Conservation (phyloP, 306 rosid species). For the Casuarina equisetifolia region DNA sequence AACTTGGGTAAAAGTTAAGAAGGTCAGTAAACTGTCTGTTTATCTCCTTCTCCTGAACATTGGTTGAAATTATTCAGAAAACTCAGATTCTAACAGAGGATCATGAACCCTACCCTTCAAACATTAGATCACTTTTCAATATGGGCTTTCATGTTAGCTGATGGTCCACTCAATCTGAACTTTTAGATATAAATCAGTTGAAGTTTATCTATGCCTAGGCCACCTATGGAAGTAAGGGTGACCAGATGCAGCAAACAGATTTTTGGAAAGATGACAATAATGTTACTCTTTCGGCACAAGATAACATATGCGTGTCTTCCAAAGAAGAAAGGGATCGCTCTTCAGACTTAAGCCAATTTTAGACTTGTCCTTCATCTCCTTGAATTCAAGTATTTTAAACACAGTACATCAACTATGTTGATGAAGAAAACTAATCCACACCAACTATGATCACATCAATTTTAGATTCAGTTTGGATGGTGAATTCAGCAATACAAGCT, state of each 20-base stretch:
- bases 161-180: neutral
- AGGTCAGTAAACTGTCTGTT: neutral
- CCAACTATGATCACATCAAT: too few species aligned
- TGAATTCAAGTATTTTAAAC: neutral
- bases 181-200: neutral
- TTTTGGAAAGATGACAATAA: conserved; percentile 7
- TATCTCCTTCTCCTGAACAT: neutral
- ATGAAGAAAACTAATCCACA: neutral
- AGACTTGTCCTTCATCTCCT: neutral
- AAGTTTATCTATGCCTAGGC: neutral
- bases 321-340: neutral
- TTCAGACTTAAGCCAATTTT: neutral
- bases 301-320: neutral
- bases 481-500: neutral
- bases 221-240: conserved; percentile 9
- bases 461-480: neutral
- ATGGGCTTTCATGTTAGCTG: conserved; percentile 13
- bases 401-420: neutral
- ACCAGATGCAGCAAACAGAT: neutral
- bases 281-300: neutral
- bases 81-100: neutral
- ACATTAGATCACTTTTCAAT: neutral
- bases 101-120: neutral
- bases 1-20: neutral
- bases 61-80: too few species aligned